These are phyloP conservation scores for Peronosclerospora sorghi DNA, from an alignment of 352 stramenopile genomes.

Conservation along the genomic window DNA sequence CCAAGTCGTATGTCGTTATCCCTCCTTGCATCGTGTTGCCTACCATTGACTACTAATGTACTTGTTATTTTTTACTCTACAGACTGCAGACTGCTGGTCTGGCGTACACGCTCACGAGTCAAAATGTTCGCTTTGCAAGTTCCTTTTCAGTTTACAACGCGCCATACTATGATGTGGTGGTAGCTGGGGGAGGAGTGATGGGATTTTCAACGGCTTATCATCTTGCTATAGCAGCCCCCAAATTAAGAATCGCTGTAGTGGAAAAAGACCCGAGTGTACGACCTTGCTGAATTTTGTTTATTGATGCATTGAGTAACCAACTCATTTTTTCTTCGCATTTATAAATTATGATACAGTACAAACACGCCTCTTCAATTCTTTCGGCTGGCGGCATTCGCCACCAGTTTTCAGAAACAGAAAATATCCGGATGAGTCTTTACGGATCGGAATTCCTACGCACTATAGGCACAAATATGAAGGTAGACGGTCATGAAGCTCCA, in stretches of 20 bases:
- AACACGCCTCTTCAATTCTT: slow-evolving; percentile 65
- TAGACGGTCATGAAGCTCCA: slow-evolving; percentile 40
- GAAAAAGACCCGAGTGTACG: slow-evolving; percentile 60
- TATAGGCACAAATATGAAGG: slow-evolving; percentile 35
- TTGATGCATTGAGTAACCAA: neutral
- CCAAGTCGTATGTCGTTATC: too few relatives aligned
- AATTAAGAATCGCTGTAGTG: slow-evolving; percentile 62
- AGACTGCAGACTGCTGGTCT: slow-evolving; percentile 16
- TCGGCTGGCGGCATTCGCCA: slow-evolving; percentile 70
- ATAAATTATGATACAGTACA: slow-evolving; percentile 46
- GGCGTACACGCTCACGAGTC: slow-evolving; percentile 5
- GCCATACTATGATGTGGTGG: slow-evolving; percentile 66
- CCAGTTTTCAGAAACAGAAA: slow-evolving; percentile 68
- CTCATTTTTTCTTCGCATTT: neutral
- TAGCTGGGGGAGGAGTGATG: slow-evolving; percentile 74
- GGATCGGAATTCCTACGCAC: slow-evolving; percentile 57
- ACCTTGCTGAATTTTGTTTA: neutral
- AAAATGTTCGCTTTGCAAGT: slow-evolving; percentile 17
- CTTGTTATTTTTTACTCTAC: neutral
- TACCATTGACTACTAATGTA: too few relatives aligned
- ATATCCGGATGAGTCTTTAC: slow-evolving; percentile 77
- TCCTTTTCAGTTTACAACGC: slow-evolving; percentile 11
- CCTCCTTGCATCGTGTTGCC: too few relatives aligned
- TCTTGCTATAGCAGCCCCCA: slow-evolving; percentile 48
- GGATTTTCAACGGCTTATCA: slow-evolving; percentile 83